phyloP scores from a whole-genome alignment of 345 rosid species.

The Anacardium occidentale region DNA sequence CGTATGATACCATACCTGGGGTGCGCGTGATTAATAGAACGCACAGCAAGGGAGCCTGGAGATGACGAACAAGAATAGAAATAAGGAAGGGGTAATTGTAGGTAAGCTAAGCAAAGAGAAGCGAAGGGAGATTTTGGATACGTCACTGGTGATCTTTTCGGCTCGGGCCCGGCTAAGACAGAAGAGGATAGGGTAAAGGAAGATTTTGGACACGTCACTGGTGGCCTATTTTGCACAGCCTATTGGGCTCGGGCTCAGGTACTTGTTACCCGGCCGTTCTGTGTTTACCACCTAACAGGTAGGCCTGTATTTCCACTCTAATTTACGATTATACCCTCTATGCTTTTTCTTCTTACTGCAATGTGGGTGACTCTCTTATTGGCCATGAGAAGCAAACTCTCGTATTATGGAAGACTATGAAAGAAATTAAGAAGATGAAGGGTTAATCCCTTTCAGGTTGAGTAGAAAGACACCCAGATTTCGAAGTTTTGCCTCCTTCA shows the following conservation, averaged over 20 bases:
- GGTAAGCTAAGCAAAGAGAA: neutral
- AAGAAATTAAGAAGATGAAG: no score
- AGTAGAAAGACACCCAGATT: no score
- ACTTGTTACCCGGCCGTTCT: neutral
- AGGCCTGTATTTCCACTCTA: neutral
- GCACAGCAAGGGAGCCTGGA: neutral
- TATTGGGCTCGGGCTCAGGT: conserved; percentile 8
- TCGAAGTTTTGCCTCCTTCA: no score
- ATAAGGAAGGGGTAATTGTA: neutral
- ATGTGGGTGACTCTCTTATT: no score
- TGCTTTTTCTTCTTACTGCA: no score
- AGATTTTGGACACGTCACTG: conserved; percentile 15
- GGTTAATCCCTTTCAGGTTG: no score
- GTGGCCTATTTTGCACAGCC: neutral
- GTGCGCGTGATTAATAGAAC: conserved; percentile 5
- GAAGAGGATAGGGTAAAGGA: no score
- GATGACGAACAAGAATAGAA: neutral
- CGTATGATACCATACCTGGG: conserved; percentile 9
- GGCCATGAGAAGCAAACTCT: no score
- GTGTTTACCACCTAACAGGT: neutral
- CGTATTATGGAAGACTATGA: no score
- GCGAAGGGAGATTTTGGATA: conserved; percentile 9
- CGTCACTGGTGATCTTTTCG: neutral
- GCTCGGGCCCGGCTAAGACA: no score
- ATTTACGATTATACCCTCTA: neutral